Conservation (phyloP, 108 stramenopile genomes). For the Nannochloropsis salina region DNA sequence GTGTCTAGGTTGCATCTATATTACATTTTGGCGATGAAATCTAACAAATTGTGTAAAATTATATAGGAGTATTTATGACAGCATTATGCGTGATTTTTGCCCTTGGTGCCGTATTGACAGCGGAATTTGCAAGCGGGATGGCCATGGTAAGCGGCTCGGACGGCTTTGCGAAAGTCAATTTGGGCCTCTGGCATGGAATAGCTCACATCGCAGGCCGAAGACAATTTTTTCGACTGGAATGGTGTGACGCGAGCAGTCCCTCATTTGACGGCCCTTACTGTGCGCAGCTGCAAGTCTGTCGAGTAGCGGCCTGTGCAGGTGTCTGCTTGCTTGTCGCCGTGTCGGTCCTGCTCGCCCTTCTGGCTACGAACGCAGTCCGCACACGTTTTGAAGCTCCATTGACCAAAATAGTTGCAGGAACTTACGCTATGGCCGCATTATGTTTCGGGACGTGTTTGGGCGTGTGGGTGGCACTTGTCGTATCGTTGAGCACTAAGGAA, state of each 20-base stretch:
- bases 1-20: too few species aligned
- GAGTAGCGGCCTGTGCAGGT: not conserved
- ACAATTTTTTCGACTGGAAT: not conserved
- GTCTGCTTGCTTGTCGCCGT: not conserved
- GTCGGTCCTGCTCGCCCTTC: not conserved
- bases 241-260: not conserved
- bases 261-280: not conserved
- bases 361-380: not conserved
- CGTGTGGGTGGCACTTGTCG: not conserved
- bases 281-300: not conserved
- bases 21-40: too few species aligned
- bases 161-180: not conserved
- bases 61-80: not conserved
- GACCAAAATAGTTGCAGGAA: not conserved
- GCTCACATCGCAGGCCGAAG: not conserved
- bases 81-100: not conserved
- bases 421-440: not conserved
- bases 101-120: not conserved
- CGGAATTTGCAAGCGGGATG: not conserved
- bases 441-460: not conserved
- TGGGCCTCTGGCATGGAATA: constrained; percentile 2
- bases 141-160: not conserved
- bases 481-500: constrained; percentile 7
- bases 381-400: not conserved
- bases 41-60: too few species aligned